Percentiles rank a stretch among this genome's conserved stretches.
These are phyloP conservation scores for Aspergillus awamori DNA, from an alignment of 2,329 filamentous ascomycete species.

Conservation along the genomic window DNA sequence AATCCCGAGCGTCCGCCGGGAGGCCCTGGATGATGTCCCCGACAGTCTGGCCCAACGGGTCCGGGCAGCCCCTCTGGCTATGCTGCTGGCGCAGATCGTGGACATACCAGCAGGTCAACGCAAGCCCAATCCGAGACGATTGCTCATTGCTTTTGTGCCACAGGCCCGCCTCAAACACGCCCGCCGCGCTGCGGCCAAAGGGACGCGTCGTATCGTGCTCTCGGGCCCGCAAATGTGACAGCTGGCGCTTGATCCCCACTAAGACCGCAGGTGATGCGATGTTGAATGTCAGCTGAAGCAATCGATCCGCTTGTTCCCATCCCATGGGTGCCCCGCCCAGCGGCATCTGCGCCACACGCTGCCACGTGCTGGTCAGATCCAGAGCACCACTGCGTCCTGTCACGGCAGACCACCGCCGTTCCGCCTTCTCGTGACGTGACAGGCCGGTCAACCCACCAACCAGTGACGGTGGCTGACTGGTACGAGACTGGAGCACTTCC, in stretches of 20 bases:
- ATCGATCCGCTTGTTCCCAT: conserved; percentile 10
- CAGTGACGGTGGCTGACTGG: neutral
- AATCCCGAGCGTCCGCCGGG: too few relatives aligned
- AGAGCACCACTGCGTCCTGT: neutral
- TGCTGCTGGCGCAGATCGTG: conserved; percentile 6
- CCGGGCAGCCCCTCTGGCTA: neutral
- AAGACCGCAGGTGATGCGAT: conserved; percentile 11
- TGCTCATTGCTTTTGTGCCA: conserved; percentile 5
- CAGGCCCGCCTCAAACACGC: conserved; percentile 9
- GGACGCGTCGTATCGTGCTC: neutral
- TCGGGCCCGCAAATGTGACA: conserved; percentile 7
- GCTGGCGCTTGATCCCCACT: conserved; percentile 6
- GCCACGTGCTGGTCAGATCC: conserved; percentile 6
- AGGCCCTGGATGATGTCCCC: too few relatives aligned
- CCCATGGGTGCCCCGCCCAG: conserved; percentile 1
- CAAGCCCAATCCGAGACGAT: conserved; percentile 9
- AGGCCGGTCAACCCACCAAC: neutral
- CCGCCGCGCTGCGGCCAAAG: neutral
- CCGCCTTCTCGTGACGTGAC: neutral
- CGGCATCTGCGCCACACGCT: conserved; percentile 5
- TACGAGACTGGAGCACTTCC: neutral
- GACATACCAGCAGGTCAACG: conserved; percentile 10
- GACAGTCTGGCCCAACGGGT: too few relatives aligned
- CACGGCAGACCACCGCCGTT: neutral
- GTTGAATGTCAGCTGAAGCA: conserved; percentile 14